These are phyloP conservation scores for Paraphoma chrysanthemicola DNA, from an alignment of 2,329 filamentous ascomycete genomes.

Conservation along the genomic window DNA sequence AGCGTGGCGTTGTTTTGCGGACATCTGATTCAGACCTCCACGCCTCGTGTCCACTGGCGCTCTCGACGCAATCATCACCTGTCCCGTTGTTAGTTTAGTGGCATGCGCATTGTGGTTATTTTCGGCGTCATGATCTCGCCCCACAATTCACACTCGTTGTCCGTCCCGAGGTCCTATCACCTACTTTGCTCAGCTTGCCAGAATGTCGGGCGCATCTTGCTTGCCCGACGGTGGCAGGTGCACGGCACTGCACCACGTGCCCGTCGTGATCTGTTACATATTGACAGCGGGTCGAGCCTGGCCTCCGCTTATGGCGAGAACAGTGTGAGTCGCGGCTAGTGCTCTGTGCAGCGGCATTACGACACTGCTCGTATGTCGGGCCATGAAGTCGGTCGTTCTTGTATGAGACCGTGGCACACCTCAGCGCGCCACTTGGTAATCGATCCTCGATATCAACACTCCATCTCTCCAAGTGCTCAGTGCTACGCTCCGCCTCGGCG, in stretches of 20 bases:
- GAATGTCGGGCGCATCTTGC: not conserved
- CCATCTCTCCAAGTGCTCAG: not conserved
- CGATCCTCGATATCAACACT: slow-evolving; percentile 3
- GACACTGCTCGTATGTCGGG: slow-evolving; percentile 11
- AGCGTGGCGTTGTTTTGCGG: no score
- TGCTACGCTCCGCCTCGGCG: not conserved
- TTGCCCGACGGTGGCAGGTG: not conserved
- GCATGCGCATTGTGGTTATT: no score
- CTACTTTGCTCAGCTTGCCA: not conserved
- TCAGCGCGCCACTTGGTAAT: slow-evolving; percentile 3
- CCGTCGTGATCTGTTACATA: not conserved
- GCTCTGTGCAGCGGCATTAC: not conserved
- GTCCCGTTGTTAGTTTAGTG: no score
- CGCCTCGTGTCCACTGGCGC: no score
- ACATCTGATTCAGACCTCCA: no score
- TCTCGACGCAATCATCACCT: no score
- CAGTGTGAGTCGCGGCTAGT: slow-evolving; percentile 6
- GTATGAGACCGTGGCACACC: slow-evolving; percentile 12
- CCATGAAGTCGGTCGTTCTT: slow-evolving; percentile 4
- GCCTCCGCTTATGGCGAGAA: slow-evolving; percentile 3
- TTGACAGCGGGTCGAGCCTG: slow-evolving; percentile 4
- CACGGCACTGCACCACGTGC: not conserved
- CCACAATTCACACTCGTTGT: no score
- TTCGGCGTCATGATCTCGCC: no score
- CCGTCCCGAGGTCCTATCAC: not conserved